Evolutionary conservation across 768 basidiomycete genomes (phyloP).

Genomic region (Mycena sanguinolenta): DNA sequence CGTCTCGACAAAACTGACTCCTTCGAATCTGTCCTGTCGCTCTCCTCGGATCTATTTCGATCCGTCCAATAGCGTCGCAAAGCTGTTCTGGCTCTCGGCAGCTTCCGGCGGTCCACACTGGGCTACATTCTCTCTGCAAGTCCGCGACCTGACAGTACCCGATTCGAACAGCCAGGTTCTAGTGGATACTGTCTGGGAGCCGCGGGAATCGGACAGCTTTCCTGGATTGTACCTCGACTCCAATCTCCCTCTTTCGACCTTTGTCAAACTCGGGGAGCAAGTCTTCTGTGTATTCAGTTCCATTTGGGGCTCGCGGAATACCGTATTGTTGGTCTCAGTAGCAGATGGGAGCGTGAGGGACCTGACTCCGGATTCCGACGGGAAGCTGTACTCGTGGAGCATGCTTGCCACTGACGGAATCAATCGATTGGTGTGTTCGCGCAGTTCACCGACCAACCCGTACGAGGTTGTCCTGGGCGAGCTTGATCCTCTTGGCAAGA

Average conservation of each 20-base stretch:
- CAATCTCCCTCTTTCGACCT: conserved; percentile 59
- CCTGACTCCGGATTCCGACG: conserved; percentile 55
- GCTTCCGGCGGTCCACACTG: conserved; percentile 71
- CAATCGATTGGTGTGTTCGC: conserved; percentile 58
- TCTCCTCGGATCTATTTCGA: conserved; percentile 65
- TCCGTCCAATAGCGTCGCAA: conserved; percentile 37
- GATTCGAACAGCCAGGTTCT: conserved; percentile 42
- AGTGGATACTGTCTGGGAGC: conserved; percentile 58
- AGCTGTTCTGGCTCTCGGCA: conserved; percentile 68
- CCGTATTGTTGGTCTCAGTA: conserved; percentile 61
- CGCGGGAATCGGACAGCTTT: conserved; percentile 54
- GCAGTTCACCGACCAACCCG: conserved; percentile 63
- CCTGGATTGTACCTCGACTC: conserved; percentile 71
- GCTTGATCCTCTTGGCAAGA: conserved; percentile 41
- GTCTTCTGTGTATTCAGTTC: conserved; percentile 60
- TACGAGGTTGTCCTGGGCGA: conserved; percentile 65
- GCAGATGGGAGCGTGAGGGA: conserved; percentile 56
- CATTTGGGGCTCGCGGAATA: conserved; percentile 66
- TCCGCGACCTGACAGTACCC: conserved; percentile 49
- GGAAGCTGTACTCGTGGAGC: conserved; percentile 63
- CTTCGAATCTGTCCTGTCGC: conserved; percentile 62
- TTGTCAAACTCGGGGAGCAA: conserved; percentile 45
- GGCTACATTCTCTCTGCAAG: conserved; percentile 65
- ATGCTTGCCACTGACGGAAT: conserved; percentile 63
- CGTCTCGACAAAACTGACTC: conserved; percentile 55